Evolutionary conservation across 371 early-diverging fungal species (phyloP).

Genomic region (Mortierella sp.): DNA sequence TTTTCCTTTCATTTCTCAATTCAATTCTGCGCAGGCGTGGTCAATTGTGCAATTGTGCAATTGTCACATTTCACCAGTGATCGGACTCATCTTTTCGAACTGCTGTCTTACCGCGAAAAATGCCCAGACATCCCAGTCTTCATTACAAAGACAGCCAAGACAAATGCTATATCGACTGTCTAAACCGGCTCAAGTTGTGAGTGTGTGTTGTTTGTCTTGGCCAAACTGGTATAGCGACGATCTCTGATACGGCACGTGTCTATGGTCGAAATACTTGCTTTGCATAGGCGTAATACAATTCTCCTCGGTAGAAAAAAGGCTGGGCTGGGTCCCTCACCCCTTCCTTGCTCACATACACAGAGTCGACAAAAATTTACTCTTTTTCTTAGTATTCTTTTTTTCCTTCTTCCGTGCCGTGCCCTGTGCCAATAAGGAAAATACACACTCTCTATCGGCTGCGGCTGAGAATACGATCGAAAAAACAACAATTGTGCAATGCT

Average conservation of each 20-base stretch:
- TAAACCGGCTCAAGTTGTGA: too few relatives aligned
- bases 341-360: not conserved
- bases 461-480: slow-evolving; percentile 22
- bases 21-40: too few relatives aligned
- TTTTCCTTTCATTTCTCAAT: not conserved
- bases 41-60: too few relatives aligned
- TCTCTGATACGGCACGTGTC: not conserved
- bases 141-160: too few relatives aligned
- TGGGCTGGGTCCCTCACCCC: slow-evolving; percentile 6
- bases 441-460: slow-evolving; percentile 15
- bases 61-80: too few relatives aligned
- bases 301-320: slow-evolving; percentile 4
- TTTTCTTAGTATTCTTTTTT: not conserved
- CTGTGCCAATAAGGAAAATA: too few relatives aligned
- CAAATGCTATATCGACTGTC: too few relatives aligned
- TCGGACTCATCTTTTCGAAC: too few relatives aligned
- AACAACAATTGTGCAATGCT: not conserved
- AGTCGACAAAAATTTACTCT: not conserved
- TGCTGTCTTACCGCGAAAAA: too few relatives aligned
- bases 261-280: not conserved
- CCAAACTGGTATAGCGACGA: not conserved
- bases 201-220: too few relatives aligned
- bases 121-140: too few relatives aligned
- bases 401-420: not conserved
- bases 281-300: not conserved